Evolutionary conservation across 768 basidiomycete species (phyloP).

Genomic region (Clitopilus hobsonii): DNA sequence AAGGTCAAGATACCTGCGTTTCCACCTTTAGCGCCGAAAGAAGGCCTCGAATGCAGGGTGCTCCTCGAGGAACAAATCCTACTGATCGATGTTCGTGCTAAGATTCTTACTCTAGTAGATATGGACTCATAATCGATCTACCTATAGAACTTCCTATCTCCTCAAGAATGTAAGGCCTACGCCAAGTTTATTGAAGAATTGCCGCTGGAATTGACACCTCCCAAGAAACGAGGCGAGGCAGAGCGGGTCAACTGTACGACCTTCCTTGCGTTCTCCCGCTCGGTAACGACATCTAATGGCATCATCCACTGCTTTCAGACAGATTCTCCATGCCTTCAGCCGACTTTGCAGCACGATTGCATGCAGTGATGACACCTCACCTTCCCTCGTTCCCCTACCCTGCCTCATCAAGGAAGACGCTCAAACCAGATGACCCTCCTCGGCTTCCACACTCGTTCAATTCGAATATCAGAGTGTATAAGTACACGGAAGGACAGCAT

Average conservation of each 20-base stretch:
- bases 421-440: constrained; percentile 16
- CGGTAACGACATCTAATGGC: no score
- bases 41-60: constrained; percentile 36
- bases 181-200: constrained; percentile 55
- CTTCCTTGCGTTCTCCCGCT: no score
- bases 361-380: constrained; percentile 46
- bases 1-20: neutral
- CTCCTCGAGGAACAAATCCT: constrained; percentile 65
- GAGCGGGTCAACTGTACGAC: constrained; percentile 61
- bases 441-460: constrained; percentile 57
- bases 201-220: constrained; percentile 61
- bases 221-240: constrained; percentile 71
- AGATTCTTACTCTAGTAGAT: constrained; percentile 2
- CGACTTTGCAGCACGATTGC: constrained; percentile 54
- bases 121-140: neutral
- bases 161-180: constrained; percentile 57
- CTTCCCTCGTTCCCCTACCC: constrained; percentile 50
- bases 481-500: constrained; percentile 57
- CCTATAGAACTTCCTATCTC: constrained; percentile 48
- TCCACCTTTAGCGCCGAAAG: constrained; percentile 24
- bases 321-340: constrained; percentile 56
- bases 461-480: constrained; percentile 71
- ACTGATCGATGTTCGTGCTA: constrained; percentile 45
- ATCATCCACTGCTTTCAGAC: constrained; percentile 36
- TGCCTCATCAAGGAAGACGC: constrained; percentile 28